Evolutionary conservation across 371 early-diverging fungal species (phyloP).

Genomic region (Cokeromyces recurvatus): DNA sequence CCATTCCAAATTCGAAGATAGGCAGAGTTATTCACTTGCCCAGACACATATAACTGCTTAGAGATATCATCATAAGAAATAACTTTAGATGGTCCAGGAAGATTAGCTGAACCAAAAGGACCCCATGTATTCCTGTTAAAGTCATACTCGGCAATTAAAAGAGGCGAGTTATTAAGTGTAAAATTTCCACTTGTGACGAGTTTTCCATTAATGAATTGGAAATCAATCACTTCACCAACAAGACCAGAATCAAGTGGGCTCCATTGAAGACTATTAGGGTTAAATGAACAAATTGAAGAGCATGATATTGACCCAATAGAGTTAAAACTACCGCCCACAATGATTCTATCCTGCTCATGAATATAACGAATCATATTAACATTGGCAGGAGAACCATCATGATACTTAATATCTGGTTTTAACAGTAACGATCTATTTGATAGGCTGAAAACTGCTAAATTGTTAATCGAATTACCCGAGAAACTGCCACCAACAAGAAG

Average conservation of each 20-base stretch:
- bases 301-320: conserved; percentile 47
- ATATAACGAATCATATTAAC: conserved; percentile 42
- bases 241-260: conserved; percentile 35
- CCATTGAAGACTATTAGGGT: conserved; percentile 34
- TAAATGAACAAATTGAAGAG: conserved; percentile 37
- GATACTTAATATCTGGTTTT: conserved; percentile 20
- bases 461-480: conserved; percentile 9
- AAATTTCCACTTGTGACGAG: conserved; percentile 49
- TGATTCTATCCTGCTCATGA: conserved; percentile 19
- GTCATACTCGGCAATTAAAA: conserved; percentile 47
- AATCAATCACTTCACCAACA: conserved; percentile 41
- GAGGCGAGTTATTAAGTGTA: conserved; percentile 27
- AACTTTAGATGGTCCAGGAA: conserved; percentile 35
- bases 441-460: conserved; percentile 34
- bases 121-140: conserved; percentile 41
- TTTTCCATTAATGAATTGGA: conserved; percentile 45
- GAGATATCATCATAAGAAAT: conserved; percentile 33
- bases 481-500: conserved; percentile 54
- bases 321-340: conserved; percentile 56
- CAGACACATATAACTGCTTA: conserved; percentile 36
- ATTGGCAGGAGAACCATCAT: conserved; percentile 22
- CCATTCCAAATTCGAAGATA: conserved; percentile 42
- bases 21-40: conserved; percentile 16
- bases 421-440: conserved; percentile 6
- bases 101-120: conserved; percentile 31